A percentile compares a stretch with the other conserved stretches of the same genome.
These are phyloP conservation scores for Apophysomyces variabilis DNA, from an alignment of 371 early-diverging fungal species.

Conservation along the genomic window DNA sequence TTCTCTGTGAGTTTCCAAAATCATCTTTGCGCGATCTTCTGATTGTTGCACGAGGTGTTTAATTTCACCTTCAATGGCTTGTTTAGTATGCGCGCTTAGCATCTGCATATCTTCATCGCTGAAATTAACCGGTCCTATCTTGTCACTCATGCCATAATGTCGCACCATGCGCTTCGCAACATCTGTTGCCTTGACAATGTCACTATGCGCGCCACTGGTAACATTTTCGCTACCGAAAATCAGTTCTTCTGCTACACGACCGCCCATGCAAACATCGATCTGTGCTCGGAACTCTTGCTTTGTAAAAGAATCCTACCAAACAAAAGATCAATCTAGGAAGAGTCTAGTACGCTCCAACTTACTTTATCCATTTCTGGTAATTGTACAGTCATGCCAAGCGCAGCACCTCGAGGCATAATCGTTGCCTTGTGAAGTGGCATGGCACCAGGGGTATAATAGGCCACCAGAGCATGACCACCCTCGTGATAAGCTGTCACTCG, in stretches of 20 bases:
- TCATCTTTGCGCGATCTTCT: slow-evolving; percentile 64
- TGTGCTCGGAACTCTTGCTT: slow-evolving; percentile 81
- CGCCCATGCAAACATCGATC: slow-evolving; percentile 95
- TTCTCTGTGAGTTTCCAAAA: slow-evolving; percentile 77
- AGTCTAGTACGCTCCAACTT: background rate
- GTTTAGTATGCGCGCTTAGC: slow-evolving; percentile 73
- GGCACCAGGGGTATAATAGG: slow-evolving; percentile 89
- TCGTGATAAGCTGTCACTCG: slow-evolving; percentile 94
- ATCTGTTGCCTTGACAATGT: slow-evolving; percentile 85
- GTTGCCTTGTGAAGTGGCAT: slow-evolving; percentile 95
- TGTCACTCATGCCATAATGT: slow-evolving; percentile 90
- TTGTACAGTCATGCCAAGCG: slow-evolving; percentile 89
- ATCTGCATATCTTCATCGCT: slow-evolving; percentile 69
- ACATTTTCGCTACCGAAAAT: slow-evolving; percentile 89
- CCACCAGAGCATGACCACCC: slow-evolving; percentile 94
- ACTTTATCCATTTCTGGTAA: slow-evolving; percentile 89
- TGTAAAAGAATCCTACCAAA: slow-evolving; percentile 64
- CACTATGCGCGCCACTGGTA: slow-evolving; percentile 89
- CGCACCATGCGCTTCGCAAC: slow-evolving; percentile 91
- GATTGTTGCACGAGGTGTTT: slow-evolving; percentile 55
- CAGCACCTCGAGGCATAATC: slow-evolving; percentile 91
- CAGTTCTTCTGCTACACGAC: slow-evolving; percentile 92
- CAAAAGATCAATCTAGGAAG: background rate
- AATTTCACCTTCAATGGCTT: slow-evolving; percentile 81
- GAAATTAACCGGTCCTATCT: slow-evolving; percentile 61